Percentiles rank a stretch among this genome's conserved stretches.
phyloP scores from a whole-genome alignment of 768 basidiomycete genomes.

The Jaapia argillacea region DNA sequence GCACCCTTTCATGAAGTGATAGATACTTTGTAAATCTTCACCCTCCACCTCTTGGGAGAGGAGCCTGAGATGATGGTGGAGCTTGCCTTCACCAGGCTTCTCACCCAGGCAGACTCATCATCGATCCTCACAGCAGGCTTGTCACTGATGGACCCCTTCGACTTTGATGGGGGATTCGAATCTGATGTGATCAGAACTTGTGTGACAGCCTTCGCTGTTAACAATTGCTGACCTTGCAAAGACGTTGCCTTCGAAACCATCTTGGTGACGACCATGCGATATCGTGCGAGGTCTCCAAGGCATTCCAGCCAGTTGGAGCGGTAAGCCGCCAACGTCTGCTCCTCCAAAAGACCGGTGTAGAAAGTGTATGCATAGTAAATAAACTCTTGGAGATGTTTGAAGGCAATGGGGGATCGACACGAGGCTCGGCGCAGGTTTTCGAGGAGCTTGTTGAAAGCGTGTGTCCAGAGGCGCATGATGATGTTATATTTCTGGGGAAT shows the following conservation, averaged over 20 bases:
- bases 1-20: constrained; percentile 93
- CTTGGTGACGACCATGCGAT: constrained; percentile 92
- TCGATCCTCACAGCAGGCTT: constrained; percentile 46
- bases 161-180: background rate
- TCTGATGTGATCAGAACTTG: background rate
- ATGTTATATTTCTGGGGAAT: constrained; percentile 95
- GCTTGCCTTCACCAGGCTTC: constrained; percentile 83
- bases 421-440: constrained; percentile 85
- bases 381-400: constrained; percentile 90
- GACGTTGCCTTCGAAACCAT: constrained; percentile 32
- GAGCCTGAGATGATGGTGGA: constrained; percentile 90
- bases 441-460: constrained; percentile 82
- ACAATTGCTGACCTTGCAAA: background rate
- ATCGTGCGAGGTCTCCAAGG: constrained; percentile 90
- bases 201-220: background rate
- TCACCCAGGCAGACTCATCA: constrained; percentile 66
- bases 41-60: constrained; percentile 75
- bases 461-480: constrained; percentile 86
- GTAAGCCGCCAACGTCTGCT: constrained; percentile 59
- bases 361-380: constrained; percentile 94
- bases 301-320: constrained; percentile 90
- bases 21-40: constrained; percentile 77
- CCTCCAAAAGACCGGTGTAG: constrained; percentile 84
- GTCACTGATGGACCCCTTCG: constrained; percentile 17
- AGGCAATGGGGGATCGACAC: constrained; percentile 49